Percentiles rank a stretch among this genome's conserved stretches.
These are phyloP conservation scores for Pistacia vera DNA, from an alignment of 345 rosid species.

Conservation along the genomic window DNA sequence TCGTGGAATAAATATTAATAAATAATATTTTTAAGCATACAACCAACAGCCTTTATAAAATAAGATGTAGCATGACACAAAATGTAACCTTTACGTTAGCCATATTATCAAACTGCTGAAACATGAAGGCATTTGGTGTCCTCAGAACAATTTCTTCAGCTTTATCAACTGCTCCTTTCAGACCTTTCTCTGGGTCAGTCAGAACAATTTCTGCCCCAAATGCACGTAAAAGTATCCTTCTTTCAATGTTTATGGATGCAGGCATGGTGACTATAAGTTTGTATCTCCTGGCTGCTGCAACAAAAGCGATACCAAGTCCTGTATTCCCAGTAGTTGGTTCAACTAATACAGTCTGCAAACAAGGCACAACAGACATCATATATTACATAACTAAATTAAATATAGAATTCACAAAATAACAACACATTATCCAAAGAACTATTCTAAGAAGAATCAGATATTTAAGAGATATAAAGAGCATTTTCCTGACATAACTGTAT, in stretches of 20 bases:
- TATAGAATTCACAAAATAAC: not conserved
- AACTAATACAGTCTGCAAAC: constrained; percentile 64
- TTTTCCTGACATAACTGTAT: not conserved
- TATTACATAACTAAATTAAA: not conserved
- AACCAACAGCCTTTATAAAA: not conserved
- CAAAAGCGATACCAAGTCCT: constrained; percentile 89
- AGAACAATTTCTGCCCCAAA: constrained; percentile 85
- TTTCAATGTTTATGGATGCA: constrained; percentile 80
- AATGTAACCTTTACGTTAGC: constrained; percentile 69
- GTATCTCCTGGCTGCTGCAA: constrained; percentile 85
- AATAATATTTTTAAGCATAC: not conserved
- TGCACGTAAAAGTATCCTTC: constrained; percentile 83
- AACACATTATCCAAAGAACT: not conserved
- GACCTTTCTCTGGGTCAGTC: constrained; percentile 86
- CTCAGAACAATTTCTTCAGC: constrained; percentile 76
- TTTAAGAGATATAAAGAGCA: constrained; percentile 4
- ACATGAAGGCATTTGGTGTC: constrained; percentile 74
- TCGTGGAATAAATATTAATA: constrained; percentile 9
- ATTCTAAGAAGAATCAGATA: not conserved
- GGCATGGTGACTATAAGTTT: constrained; percentile 90
- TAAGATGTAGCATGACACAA: not conserved
- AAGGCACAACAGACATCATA: constrained; percentile 2
- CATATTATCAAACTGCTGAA: constrained; percentile 77
- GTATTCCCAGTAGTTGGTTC: constrained; percentile 94
- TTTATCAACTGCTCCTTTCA: constrained; percentile 83